phyloP scores from a whole-genome alignment of 2,329 filamentous ascomycete genomes.

The Eurotiales sp. region DNA sequence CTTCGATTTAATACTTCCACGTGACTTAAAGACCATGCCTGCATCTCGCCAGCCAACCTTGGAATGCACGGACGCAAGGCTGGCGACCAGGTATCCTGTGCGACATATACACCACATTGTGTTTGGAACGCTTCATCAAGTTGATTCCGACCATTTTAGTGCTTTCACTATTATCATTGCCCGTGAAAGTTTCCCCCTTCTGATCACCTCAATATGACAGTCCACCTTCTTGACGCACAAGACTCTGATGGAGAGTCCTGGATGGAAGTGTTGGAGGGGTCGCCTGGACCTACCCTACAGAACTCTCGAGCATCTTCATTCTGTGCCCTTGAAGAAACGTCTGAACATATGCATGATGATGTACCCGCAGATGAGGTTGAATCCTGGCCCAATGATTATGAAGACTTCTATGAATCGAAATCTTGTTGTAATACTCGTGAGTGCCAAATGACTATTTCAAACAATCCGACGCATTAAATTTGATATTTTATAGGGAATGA shows the following conservation, averaged over 20 bases:
- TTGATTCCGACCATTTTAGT: too few relatives aligned
- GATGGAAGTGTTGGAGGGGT: constrained; percentile 7
- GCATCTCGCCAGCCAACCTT: too few relatives aligned
- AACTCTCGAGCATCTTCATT: neutral
- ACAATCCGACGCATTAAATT: neutral
- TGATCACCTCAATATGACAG: neutral
- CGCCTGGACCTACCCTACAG: constrained; percentile 5
- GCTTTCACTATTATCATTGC: neutral
- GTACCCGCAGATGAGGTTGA: neutral
- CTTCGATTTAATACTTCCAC: too few relatives aligned
- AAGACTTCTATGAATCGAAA: neutral
- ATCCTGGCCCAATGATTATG: neutral
- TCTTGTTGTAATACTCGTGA: neutral
- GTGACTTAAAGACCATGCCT: too few relatives aligned
- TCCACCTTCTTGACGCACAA: constrained; percentile 2
- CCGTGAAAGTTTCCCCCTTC: neutral
- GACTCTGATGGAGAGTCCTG: constrained; percentile 10
- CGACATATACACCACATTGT: too few relatives aligned
- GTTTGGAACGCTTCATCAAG: too few relatives aligned
- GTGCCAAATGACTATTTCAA: neutral
- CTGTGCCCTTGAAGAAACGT: neutral
- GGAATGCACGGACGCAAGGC: too few relatives aligned
- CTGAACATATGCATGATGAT: neutral
- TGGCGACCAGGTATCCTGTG: too few relatives aligned
- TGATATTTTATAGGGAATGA: neutral